Evolutionary conservation across 2,329 filamentous ascomycete species (phyloP), one percentile per base, ranked within the genome.

Genomic region (Epichloe typhina): DNA sequence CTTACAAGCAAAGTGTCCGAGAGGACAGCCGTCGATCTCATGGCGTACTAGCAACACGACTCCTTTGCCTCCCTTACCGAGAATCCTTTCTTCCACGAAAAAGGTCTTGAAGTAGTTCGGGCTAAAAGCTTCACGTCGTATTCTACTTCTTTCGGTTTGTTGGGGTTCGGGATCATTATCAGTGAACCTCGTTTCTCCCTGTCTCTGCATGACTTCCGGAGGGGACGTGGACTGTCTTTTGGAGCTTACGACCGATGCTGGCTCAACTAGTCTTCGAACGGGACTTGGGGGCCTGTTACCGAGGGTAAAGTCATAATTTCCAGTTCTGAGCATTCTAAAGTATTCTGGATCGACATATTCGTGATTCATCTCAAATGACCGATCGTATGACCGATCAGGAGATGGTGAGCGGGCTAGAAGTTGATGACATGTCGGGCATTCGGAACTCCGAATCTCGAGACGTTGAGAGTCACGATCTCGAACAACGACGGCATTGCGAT

Each of bases 1-100:
- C 68, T 98, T 98, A 73, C 93, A 98, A 12, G 93, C 93, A 66
- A 95, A 98, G 56, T 93, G 79, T 2, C 93, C 93, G 2, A 98
- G 74, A 35, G 83, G 79, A 43, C 95, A 91, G 21, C 88, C 84
- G 64, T 97, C 93, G 52, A 98, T 80, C 57, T 95, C 77, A 68
- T 98, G 93, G 53, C 87, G 82, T 9, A 98, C 93, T n/a, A 97
- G 75, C 45, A 98, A 69, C 2, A 98, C 93, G 3, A 98, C 89
- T 0, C 93, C 93, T 63, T 95, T 95, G 3, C 94, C 93, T 21
- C 94, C 93, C 61, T 85, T 80, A 0, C 93, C 93, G 0, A 98
- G 74, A 60, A 91, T 84, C 5, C 79, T 76, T 66, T 97, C 88
- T 60, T 95, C 90, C 4, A 89, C 82, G 61, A 98, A 98, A 67